Percentiles rank a stretch among this genome's conserved stretches.
Conservation (phyloP, 2,329 filamentous ascomycete species). For the Alternaria infectoria region DNA sequence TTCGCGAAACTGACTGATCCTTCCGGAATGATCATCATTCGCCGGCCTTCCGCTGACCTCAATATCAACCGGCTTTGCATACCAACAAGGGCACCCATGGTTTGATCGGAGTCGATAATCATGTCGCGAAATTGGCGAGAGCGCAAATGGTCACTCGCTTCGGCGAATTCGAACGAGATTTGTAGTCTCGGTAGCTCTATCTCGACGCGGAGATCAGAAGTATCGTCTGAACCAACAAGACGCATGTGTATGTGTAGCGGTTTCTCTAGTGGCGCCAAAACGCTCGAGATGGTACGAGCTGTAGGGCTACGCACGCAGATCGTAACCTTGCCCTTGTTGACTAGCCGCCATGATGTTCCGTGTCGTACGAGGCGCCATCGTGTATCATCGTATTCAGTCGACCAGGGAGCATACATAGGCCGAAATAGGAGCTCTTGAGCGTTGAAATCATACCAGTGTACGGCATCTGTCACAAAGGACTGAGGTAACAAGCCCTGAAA, state of each 20-base stretch:
- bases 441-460: constrained; percentile 23
- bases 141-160: constrained; percentile 9
- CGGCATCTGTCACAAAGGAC: constrained; percentile 23
- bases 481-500: constrained; percentile 43
- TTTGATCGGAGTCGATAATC: constrained; percentile 33
- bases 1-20: neutral
- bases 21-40: neutral
- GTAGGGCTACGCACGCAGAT: constrained; percentile 11
- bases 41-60: constrained; percentile 11
- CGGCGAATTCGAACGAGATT: constrained; percentile 15
- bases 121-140: constrained; percentile 37
- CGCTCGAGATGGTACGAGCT: constrained; percentile 12
- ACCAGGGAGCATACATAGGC: constrained; percentile 10
- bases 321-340: neutral
- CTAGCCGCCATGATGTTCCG: constrained; percentile 21
- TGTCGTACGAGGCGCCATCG: neutral
- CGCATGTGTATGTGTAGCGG: constrained; percentile 22
- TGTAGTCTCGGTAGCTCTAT: constrained; percentile 25
- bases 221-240: neutral
- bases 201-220: neutral
- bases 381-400: neutral
- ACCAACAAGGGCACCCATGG: constrained; percentile 30
- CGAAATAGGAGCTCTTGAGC: constrained; percentile 20
- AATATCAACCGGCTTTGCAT: constrained; percentile 31
- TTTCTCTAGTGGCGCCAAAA: constrained; percentile 27